phyloP scores from a whole-genome alignment of 192 early-diverging fungal species.

The Funneliformis geosporum region DNA sequence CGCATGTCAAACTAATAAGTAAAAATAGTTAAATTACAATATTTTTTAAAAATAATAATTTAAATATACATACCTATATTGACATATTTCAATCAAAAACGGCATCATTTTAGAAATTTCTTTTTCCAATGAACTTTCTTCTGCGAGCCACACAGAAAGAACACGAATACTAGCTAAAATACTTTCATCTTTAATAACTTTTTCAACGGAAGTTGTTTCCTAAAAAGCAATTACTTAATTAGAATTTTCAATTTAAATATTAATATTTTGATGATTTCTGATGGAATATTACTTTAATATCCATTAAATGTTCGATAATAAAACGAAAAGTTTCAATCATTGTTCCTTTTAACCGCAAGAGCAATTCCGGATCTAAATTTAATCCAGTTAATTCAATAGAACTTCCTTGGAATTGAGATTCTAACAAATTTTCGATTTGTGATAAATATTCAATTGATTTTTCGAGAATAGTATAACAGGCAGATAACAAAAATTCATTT shows the following conservation, averaged over 20 bases:
- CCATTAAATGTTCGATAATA: slow-evolving; percentile 39
- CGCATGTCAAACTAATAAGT: neutral
- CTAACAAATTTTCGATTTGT: slow-evolving; percentile 8
- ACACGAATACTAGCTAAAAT: slow-evolving; percentile 27
- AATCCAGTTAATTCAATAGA: neutral
- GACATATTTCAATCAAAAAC: slow-evolving; percentile 9
- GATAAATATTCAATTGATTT: slow-evolving; percentile 42
- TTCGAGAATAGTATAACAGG: slow-evolving; percentile 47
- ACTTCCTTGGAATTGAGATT: slow-evolving; percentile 31
- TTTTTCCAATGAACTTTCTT: slow-evolving; percentile 30
- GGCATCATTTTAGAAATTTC: slow-evolving; percentile 6
- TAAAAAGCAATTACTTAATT: neutral
- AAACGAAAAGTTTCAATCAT: slow-evolving; percentile 41
- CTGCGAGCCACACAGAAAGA: slow-evolving; percentile 15
- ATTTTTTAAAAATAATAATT: neutral
- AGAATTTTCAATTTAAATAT: neutral
- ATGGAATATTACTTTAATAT: slow-evolving; percentile 20
- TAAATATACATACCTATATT: neutral
- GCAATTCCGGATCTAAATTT: slow-evolving; percentile 39
- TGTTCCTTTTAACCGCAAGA: slow-evolving; percentile 38
- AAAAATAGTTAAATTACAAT: neutral
- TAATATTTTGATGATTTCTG: neutral
- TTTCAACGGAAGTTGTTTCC: neutral
- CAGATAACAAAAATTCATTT: slow-evolving; percentile 40
- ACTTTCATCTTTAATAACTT: neutral